Evolutionary conservation across 192 early-diverging fungal species (phyloP), one percentile per base, ranked within the genome.

Genomic region (Coemansia sp.): DNA sequence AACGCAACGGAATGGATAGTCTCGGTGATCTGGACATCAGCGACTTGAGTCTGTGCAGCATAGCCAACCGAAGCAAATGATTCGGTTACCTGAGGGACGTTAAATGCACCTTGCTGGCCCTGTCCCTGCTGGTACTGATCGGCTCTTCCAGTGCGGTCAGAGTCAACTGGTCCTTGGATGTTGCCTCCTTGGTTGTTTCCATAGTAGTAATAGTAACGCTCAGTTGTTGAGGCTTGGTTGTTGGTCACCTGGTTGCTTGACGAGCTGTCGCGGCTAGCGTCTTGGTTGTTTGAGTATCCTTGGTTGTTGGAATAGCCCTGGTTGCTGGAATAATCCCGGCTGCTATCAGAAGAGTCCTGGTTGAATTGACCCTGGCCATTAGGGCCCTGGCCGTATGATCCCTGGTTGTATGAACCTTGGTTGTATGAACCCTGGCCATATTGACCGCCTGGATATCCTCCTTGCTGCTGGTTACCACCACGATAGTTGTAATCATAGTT

Each of bases 1-100:
- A 42, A 56, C 11, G 12, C 54, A 16, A 42, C 40, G 11, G 54
- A 42, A 5, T 56, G 54, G n/a, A 56, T 56, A 10, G 54, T 56
- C 23, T 56, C 40, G 4, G 54, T 56, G 19, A 55, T 8, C n/a
- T 32, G 19, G 23, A 48, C 22, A 23, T 48, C 46, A 21, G 46
- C 46, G 22, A 25, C 23, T 21, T 48, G 22, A 23, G 46, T 48
- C 46, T 48, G 46, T 23, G 46, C 22, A 25, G 46, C 46, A 12
- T 48, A 48, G 21, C 1, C 46, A 24, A 48, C 46, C 0, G 46
- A 27, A 23, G 46, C 24, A 23, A 48, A 25, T 24, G 46, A 24
- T 21, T 48, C 18, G 21, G 46, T 48, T 10, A 55, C 18, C 24
- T 19, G 19, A 33, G 53, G 53, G 3, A n/a, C 27, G 6, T 55